Evolutionary conservation across 1,284 basidiomycete genomes (phyloP).

Genomic region (Pseudozyma sp.): DNA sequence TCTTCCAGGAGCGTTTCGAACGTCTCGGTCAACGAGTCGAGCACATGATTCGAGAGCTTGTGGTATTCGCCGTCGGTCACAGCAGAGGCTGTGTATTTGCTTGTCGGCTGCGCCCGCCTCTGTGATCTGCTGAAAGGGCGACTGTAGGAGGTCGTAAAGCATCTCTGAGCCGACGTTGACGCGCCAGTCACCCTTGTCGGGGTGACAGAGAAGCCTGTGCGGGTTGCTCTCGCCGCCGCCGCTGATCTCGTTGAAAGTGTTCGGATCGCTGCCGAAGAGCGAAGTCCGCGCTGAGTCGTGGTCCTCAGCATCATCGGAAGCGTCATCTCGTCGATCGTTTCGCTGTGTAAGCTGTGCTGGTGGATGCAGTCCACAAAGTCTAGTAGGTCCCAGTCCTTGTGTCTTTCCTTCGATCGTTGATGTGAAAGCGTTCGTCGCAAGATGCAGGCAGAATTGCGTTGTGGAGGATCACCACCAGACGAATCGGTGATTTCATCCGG

Average conservation of each 20-base stretch:
- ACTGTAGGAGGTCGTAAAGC: background rate
- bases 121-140: slow-evolving; percentile 22
- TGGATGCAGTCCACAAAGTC: no score
- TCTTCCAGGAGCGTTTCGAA: slow-evolving; percentile 83
- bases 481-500: slow-evolving; percentile 4
- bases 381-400: no score
- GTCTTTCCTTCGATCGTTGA: no score
- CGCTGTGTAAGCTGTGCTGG: no score
- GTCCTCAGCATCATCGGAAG: slow-evolving; percentile 42
- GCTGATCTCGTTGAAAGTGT: slow-evolving; percentile 7
- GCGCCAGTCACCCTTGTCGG: background rate
- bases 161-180: background rate
- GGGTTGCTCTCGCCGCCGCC: background rate
- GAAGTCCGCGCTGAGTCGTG: slow-evolving; percentile 34
- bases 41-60: slow-evolving; percentile 79
- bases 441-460: slow-evolving; percentile 3
- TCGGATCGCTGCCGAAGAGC: slow-evolving; percentile 12
- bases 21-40: slow-evolving; percentile 83
- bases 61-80: slow-evolving; percentile 81
- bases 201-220: background rate
- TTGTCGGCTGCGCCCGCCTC: slow-evolving; percentile 14
- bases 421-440: background rate
- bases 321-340: slow-evolving; percentile 10
- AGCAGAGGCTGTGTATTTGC: slow-evolving; percentile 42
- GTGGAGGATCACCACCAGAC: slow-evolving; percentile 8